phyloP scores from a whole-genome alignment of 2,329 filamentous ascomycete species.

The Mollisia scopiformis region DNA sequence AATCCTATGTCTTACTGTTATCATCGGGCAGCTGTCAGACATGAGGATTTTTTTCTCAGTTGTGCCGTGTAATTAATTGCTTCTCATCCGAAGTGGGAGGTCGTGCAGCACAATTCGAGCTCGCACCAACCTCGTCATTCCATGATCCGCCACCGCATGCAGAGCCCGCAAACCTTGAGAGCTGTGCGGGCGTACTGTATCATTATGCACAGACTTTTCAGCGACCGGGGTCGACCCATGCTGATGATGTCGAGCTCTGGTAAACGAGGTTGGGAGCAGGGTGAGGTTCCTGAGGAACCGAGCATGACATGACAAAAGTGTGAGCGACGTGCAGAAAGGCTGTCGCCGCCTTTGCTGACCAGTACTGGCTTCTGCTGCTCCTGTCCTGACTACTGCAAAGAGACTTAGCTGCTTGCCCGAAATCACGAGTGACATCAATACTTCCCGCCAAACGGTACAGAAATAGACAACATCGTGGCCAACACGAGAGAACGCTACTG shows the following conservation, averaged over 20 bases:
- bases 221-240: slow-evolving; percentile 1
- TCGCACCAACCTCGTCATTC: slow-evolving; percentile 11
- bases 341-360: slow-evolving; percentile 5
- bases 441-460: background rate
- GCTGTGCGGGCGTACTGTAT: background rate
- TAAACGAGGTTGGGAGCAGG: slow-evolving; percentile 6
- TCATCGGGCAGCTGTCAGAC: slow-evolving; percentile 14
- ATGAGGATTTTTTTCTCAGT: background rate
- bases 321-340: slow-evolving; percentile 3
- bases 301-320: background rate
- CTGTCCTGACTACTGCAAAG: background rate
- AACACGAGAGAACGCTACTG: background rate
- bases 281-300: slow-evolving; percentile 1
- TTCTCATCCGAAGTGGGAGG: background rate
- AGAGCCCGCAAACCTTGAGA: slow-evolving; percentile 3
- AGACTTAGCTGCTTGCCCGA: background rate
- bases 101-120: slow-evolving; percentile 6
- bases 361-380: background rate
- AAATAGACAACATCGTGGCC: background rate
- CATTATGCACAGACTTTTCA: slow-evolving; percentile 1
- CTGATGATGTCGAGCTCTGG: slow-evolving; percentile 13
- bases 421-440: background rate
- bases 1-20: slow-evolving; percentile 6
- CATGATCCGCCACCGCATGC: slow-evolving; percentile 9
- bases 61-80: background rate